phyloP scores from a whole-genome alignment of 2,329 filamentous ascomycete species.

The Xylariaceae sp. region DNA sequence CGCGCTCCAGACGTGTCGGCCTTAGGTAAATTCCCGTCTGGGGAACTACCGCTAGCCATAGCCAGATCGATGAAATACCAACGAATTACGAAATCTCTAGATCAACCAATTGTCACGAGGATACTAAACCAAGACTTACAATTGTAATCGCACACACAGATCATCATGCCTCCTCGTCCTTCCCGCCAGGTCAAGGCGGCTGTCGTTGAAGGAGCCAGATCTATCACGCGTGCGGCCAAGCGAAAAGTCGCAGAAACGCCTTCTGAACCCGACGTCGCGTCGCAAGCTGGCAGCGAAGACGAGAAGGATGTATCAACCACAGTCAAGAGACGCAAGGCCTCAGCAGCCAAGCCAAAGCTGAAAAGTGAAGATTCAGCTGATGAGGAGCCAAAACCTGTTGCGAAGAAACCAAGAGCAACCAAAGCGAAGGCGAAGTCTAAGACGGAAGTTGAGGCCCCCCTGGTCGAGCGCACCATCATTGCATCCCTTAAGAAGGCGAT shows the following conservation, averaged over 20 bases:
- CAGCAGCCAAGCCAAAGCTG: conserved; percentile 10
- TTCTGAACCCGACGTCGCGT: conserved; percentile 11
- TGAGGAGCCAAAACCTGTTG: conserved; percentile 8
- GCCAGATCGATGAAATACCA: too few relatives aligned
- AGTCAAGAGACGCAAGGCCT: conserved; percentile 41
- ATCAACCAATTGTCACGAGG: too few relatives aligned
- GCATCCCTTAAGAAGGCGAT: conserved; percentile 61
- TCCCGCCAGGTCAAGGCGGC: background rate
- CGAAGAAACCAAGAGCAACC: conserved; percentile 41
- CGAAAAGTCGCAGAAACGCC: conserved; percentile 20
- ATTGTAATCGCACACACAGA: background rate
- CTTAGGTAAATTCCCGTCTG: background rate
- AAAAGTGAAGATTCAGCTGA: conserved; percentile 16
- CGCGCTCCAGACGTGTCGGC: background rate
- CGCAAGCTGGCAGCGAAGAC: conserved; percentile 8
- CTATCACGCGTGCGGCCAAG: conserved; percentile 22
- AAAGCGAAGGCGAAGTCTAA: conserved; percentile 36
- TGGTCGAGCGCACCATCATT: conserved; percentile 63
- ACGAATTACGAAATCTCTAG: too few relatives aligned
- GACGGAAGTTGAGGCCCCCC: conserved; percentile 45
- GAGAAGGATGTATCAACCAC: conserved; percentile 5
- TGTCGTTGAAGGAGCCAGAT: conserved; percentile 18
- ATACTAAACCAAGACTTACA: background rate
- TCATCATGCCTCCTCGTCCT: background rate
- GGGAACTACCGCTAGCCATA: too few relatives aligned